These are phyloP conservation scores for Termitomyces sp. DNA, from an alignment of 768 basidiomycete genomes.

Conservation along the genomic window DNA sequence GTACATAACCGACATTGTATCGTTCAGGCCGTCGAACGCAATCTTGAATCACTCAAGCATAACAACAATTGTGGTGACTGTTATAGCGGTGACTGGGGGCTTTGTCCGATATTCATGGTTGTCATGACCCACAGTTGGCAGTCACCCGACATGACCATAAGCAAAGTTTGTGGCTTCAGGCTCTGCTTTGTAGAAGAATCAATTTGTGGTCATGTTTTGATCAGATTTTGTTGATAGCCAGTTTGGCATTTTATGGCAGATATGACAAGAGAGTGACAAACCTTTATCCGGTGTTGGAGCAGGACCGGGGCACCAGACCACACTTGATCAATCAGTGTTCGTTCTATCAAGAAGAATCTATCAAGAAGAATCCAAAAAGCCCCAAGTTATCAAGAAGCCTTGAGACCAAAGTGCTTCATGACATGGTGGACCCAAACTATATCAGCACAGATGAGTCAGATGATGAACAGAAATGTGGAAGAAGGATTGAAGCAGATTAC, in stretches of 20 bases:
- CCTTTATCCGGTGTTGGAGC: too few relatives aligned
- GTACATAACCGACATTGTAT: not conserved
- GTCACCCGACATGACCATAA: too few relatives aligned
- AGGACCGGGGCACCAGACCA: not conserved
- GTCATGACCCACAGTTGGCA: too few relatives aligned
- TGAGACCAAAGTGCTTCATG: not conserved
- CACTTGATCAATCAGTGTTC: not conserved
- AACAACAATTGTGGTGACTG: not conserved
- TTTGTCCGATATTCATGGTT: not conserved
- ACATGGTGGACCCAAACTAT: not conserved
- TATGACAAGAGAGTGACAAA: too few relatives aligned
- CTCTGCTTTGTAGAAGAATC: too few relatives aligned
- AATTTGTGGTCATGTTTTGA: too few relatives aligned
- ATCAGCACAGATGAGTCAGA: not conserved
- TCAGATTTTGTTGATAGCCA: too few relatives aligned
- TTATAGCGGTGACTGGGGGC: not conserved
- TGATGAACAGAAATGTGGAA: not conserved
- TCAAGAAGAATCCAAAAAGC: not conserved
- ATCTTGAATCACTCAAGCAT: not conserved
- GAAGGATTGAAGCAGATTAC: too few relatives aligned
- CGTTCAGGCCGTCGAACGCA: constrained; percentile 1
- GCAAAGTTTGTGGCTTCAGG: too few relatives aligned
- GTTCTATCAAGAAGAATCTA: too few relatives aligned
- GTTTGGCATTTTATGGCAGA: too few relatives aligned
- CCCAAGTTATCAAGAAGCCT: not conserved